These are phyloP conservation scores for Stevia rebaudiana DNA, from an alignment of 140 eudicot species.

Conservation along the genomic window DNA sequence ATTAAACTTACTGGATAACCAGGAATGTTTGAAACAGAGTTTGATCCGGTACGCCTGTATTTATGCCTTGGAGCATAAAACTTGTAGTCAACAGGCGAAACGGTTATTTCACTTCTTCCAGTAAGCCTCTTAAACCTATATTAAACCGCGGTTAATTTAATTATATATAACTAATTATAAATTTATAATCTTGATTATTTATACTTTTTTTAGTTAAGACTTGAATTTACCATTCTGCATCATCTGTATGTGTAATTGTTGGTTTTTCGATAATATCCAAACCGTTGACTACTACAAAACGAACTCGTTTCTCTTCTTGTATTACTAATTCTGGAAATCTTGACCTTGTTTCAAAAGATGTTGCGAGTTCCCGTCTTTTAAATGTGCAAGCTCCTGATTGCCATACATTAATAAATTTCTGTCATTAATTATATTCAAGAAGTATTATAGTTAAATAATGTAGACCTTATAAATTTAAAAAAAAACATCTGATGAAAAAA, in stretches of 20 bases:
- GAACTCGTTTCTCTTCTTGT: slow-evolving; percentile 97
- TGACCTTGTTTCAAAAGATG: slow-evolving; percentile 89
- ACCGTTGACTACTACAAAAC: slow-evolving; percentile 97
- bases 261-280: slow-evolving; percentile 80
- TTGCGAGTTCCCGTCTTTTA: slow-evolving; percentile 89
- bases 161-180: neutral
- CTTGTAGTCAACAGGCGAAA: slow-evolving; percentile 79
- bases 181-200: neutral
- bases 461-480: neutral
- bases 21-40: slow-evolving; percentile 49
- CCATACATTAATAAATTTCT: slow-evolving; percentile 3
- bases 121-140: slow-evolving; percentile 87
- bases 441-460: neutral
- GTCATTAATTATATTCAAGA: slow-evolving; percentile 1
- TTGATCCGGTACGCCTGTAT: slow-evolving; percentile 71
- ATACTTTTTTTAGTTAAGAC: neutral
- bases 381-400: slow-evolving; percentile 55
- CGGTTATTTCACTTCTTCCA: slow-evolving; percentile 71
- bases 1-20: slow-evolving; percentile 60
- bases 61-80: slow-evolving; percentile 94
- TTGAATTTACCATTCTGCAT: slow-evolving; percentile 77
- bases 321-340: slow-evolving; percentile 94
- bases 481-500: neutral
- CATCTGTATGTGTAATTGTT: slow-evolving; percentile 40
- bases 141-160: neutral